These are phyloP conservation scores for Angophora floribunda DNA, from an alignment of 345 rosid genomes.

Conservation along the genomic window DNA sequence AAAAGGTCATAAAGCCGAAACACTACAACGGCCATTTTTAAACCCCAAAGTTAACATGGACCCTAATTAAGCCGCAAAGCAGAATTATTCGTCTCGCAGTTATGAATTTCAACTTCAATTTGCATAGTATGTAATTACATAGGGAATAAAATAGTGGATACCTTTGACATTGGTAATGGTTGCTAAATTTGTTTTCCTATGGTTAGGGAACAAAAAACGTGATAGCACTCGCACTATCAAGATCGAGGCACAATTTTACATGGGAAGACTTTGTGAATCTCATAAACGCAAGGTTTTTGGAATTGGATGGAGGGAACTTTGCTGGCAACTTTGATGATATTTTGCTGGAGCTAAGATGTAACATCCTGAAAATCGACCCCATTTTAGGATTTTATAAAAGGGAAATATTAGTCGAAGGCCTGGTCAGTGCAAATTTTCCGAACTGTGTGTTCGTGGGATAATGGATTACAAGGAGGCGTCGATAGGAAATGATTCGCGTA, in stretches of 20 bases:
- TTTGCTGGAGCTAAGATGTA: not conserved
- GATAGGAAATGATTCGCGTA: too few species aligned
- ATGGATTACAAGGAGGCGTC: too few species aligned
- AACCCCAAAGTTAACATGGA: not conserved
- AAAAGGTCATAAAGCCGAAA: not conserved
- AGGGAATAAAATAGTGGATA: not conserved
- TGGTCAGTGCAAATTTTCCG: too few species aligned
- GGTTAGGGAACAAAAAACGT: not conserved
- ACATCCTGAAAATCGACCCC: too few species aligned
- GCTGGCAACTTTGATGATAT: not conserved
- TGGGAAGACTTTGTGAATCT: not conserved
- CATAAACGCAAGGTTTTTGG: not conserved
- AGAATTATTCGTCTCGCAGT: rapidly evolving
- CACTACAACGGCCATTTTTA: not conserved
- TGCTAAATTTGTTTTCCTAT: not conserved
- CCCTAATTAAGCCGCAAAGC: not conserved
- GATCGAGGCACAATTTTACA: not conserved
- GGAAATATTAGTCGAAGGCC: too few species aligned
- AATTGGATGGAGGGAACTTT: not conserved
- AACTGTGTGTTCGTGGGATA: too few species aligned
- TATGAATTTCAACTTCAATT: not conserved
- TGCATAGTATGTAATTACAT: not conserved
- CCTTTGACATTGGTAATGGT: not conserved
- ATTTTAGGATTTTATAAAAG: too few species aligned
- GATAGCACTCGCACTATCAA: not conserved